A percentile compares a stretch with the other conserved stretches of the same genome.
These are phyloP conservation scores for Bruguiera parviflora DNA, from an alignment of 345 rosid species.

Conservation along the genomic window DNA sequence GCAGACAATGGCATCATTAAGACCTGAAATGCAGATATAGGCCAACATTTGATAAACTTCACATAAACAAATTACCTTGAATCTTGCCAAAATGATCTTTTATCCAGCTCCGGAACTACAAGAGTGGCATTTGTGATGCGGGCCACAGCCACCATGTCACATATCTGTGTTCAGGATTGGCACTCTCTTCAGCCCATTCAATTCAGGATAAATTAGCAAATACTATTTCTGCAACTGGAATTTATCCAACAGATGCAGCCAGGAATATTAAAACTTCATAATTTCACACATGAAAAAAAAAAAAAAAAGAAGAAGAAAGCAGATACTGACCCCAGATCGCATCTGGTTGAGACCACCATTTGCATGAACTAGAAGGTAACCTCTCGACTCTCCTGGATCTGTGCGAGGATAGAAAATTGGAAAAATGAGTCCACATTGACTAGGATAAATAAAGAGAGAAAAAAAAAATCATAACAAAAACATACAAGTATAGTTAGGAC, in stretches of 20 bases:
- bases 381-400: slow-evolving; percentile 51
- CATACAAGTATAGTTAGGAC: slow-evolving; percentile 55
- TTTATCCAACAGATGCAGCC: background rate
- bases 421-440: slow-evolving; percentile 1
- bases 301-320: background rate
- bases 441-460: background rate
- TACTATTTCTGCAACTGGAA: background rate
- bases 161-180: slow-evolving; percentile 53
- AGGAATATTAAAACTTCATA: background rate
- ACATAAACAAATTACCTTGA: slow-evolving; percentile 49
- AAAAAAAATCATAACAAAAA: background rate
- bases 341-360: slow-evolving; percentile 98
- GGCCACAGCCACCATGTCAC: slow-evolving; percentile 97
- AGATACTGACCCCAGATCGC: slow-evolving; percentile 78
- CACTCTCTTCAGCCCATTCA: background rate
- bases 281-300: background rate
- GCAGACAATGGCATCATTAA: slow-evolving; percentile 13
- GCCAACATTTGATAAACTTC: background rate
- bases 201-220: background rate
- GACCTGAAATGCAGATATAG: slow-evolving; percentile 5
- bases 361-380: slow-evolving; percentile 80
- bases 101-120: slow-evolving; percentile 89
- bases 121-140: slow-evolving; percentile 89
- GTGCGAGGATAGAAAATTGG: slow-evolving; percentile 3
- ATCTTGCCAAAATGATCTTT: slow-evolving; percentile 90